Conservation (phyloP, 441 rosid species). For the Brassica balearica region DNA sequence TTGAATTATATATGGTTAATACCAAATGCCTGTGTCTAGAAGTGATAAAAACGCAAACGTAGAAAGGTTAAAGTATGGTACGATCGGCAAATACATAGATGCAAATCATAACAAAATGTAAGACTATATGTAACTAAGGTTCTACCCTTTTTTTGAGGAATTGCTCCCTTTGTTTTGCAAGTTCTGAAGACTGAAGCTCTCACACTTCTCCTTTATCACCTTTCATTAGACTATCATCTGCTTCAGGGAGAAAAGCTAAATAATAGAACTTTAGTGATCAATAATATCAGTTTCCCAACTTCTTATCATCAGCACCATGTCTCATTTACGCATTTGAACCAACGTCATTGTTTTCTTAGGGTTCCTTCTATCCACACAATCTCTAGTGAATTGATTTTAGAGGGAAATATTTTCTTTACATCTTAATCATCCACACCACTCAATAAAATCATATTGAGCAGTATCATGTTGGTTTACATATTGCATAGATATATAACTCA, state of each 20-base stretch:
- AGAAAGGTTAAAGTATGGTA: neutral
- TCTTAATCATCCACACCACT: neutral
- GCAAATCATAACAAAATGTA: too few species aligned
- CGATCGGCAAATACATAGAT: too few species aligned
- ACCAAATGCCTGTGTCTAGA: neutral
- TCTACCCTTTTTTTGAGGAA: neutral
- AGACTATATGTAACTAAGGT: too few species aligned
- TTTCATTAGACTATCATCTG: neutral
- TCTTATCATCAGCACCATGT: neutral
- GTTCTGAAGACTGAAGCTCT: neutral
- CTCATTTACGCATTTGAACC: neutral
- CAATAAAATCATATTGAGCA: neutral
- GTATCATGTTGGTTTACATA: neutral
- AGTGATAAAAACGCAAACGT: neutral
- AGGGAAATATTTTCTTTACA: neutral
- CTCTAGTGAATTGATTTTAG: neutral
- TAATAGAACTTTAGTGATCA: constrained; percentile 7
- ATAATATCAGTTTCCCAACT: neutral
- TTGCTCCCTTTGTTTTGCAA: neutral
- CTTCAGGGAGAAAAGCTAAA: neutral
- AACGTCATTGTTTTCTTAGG: constrained; percentile 5
- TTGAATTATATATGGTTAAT: neutral
- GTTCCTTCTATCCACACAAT: constrained; percentile 1
- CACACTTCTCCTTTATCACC: neutral
- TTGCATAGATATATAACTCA: neutral